phyloP scores from a whole-genome alignment of 179 eudicot species.

The Drosera spatulata region DNA sequence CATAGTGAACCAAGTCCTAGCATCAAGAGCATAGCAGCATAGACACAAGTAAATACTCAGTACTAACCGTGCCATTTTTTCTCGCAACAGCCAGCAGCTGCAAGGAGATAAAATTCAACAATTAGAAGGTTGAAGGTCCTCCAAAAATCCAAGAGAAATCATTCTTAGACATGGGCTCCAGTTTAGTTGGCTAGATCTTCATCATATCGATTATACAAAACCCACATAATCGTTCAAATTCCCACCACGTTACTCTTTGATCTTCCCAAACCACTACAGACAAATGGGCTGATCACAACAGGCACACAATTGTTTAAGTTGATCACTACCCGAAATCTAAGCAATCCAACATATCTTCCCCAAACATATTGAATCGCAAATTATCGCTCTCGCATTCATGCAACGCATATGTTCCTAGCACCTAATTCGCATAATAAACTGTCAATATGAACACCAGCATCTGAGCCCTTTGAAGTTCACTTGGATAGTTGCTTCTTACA shows the following conservation, averaged over 20 bases:
- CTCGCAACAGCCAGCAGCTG: slow-evolving; percentile 86
- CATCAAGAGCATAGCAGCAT: slow-evolving; percentile 16
- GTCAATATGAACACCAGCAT: too few relatives aligned
- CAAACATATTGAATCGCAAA: too few relatives aligned
- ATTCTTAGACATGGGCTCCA: background rate
- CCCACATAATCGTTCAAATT: too few relatives aligned
- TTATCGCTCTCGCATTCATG: too few relatives aligned
- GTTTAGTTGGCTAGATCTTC: background rate
- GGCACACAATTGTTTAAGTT: background rate
- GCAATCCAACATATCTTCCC: background rate
- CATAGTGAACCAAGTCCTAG: slow-evolving; percentile 38
- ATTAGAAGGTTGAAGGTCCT: background rate
- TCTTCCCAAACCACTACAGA: too few relatives aligned
- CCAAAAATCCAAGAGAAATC: background rate
- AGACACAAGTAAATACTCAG: slow-evolving; percentile 19
- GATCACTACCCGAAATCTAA: background rate
- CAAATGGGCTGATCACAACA: background rate
- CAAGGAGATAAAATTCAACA: slow-evolving; percentile 15
- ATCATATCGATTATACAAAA: too few relatives aligned
- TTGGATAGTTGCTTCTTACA: too few relatives aligned
- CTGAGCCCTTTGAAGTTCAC: too few relatives aligned
- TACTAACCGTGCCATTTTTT: slow-evolving; percentile 55
- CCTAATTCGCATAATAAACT: too few relatives aligned
- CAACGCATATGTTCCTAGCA: too few relatives aligned
- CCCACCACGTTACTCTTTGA: too few relatives aligned